Evolutionary conservation across 208 protist genomes (phyloP).

Genomic region (Wallacemonas collosoma): DNA sequence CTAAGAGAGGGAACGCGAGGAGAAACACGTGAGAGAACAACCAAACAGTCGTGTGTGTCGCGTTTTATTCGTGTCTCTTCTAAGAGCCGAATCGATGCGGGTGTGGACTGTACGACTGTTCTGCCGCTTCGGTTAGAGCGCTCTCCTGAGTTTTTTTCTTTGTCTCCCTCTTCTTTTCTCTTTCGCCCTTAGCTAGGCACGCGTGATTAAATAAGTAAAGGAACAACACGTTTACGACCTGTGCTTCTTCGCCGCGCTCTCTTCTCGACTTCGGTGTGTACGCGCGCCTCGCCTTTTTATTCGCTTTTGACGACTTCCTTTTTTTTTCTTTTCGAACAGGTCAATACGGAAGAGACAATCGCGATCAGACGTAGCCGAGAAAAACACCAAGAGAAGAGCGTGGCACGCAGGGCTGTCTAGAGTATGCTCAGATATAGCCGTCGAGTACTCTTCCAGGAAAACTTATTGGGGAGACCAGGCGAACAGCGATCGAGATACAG

Average conservation of each 20-base stretch:
- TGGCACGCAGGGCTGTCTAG: constrained; percentile 4
- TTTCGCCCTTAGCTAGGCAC: constrained; percentile 8
- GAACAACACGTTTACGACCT: neutral
- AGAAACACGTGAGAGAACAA: neutral
- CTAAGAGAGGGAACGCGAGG: neutral
- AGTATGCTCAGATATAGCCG: neutral
- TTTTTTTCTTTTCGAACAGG: too few species aligned
- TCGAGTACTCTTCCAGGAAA: neutral
- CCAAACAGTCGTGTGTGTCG: constrained; percentile 1
- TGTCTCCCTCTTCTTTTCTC: constrained; percentile 17
- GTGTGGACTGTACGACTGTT: too few species aligned
- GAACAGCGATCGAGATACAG: too few species aligned
- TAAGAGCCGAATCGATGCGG: neutral
- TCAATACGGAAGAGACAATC: too few species aligned
- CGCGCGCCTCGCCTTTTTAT: too few species aligned
- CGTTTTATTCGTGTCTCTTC: constrained; percentile 4
- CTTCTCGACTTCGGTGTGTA: neutral
- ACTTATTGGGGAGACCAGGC: neutral
- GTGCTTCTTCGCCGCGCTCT: neutral
- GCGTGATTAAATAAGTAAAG: constrained; percentile 6
- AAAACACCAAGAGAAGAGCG: neutral
- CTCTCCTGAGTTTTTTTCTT: too few species aligned
- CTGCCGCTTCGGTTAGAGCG: too few species aligned
- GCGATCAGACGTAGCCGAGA: too few species aligned
- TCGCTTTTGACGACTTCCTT: too few species aligned